Evolutionary conservation across 352 stramenopile genomes (phyloP), one percentile per base, ranked within the genome.

Genomic region (Stramenopiles sp.): DNA sequence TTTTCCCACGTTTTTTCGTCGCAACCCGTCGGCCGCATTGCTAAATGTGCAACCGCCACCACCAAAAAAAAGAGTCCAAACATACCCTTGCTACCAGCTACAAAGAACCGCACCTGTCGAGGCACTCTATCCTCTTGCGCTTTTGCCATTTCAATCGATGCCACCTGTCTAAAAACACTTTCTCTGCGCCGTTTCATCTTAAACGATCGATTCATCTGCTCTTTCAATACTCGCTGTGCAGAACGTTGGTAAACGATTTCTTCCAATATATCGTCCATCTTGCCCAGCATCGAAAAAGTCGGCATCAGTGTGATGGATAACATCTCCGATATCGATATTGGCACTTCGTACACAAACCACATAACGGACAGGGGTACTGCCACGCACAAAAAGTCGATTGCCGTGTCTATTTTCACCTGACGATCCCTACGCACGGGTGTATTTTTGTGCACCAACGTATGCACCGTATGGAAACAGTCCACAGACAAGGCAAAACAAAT

Each of bases 191-290:
- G 53, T 6, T 71, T 71, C 53, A 35, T 31, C 35, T 71, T 71
- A 6, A 71, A 71, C 53, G 53, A 71, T 33, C 53, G 53, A 31
- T 6, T 71, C 33, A 33, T 35, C 35, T 71, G 53, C 35, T 71
- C 53, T 71, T 33, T 71, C 53, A 71, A 71, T 33, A 71, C 53
- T 6, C 35, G 53, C 53, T 71, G 53, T 33, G 53, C 53, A 71
- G 53, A 31, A 71, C 53, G 53, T 31, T 71, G 53, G 35, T 71
- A 33, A 71, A 71, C 35, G 31, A 2, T 33, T 71, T 71, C 53
- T 71, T 71, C 53, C 53, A 71, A 71, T 35, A 71, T 71, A 71
- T 71, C 53, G 12, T 71, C 53, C 53, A 71, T 35, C 35, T 71
- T 71, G 2, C 2, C 53, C 53, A 71, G 53, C 53, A 71, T 71